Evolutionary conservation across 1,284 basidiomycete genomes (phyloP), one percentile per base, ranked within the genome.

Genomic region (Moesziomyces globuligerus): DNA sequence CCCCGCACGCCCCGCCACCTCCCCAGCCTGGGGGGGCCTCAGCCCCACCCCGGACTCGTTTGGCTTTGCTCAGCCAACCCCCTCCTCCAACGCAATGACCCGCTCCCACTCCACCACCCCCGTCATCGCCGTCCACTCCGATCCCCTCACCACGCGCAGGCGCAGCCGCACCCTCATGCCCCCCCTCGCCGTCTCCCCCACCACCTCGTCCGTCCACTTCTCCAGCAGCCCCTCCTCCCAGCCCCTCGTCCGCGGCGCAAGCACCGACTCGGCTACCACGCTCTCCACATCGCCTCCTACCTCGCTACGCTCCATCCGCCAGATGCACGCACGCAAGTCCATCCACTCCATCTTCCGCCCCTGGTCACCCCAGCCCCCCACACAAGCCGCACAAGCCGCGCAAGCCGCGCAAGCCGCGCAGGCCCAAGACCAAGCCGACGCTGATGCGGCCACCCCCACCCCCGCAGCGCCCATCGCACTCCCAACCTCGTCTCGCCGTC

Each of bases 131-230:
- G 15, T 29, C 15, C 29, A 29, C 29, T 9, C 10, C 29, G 29
- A 29, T 4, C 8, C 29, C 8, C 7, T 45, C 43, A 39, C 43
- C 38, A 42, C 48, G 10, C 53, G 49, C 23, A 32, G 47, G 28
- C 46, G 59, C 41, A 62, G 59, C 36, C 15, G 34, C 17, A 52
- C 60, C 17, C 52, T 57, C 24, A 48, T 57, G 37, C 46, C 61
- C 1, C 26, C 61, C 1, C 25, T 34, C 11, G 26, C 46, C 10
- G 18, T 49, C 24, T 15, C 26, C 18, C 47, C 49, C 15, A 20
- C 45, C 20, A 44, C 59, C 29, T 55, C 48, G 43, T 46, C 52
- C 38, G 38, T 39, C 32, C 48, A 43, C 18, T 48, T 51, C 43
- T 40, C 48, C 21, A 44, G 48, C 26, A 34, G 43, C n/a, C 24